Evolutionary conservation across 1,284 basidiomycete species (phyloP).

Genomic region (Golubevia sp.): DNA sequence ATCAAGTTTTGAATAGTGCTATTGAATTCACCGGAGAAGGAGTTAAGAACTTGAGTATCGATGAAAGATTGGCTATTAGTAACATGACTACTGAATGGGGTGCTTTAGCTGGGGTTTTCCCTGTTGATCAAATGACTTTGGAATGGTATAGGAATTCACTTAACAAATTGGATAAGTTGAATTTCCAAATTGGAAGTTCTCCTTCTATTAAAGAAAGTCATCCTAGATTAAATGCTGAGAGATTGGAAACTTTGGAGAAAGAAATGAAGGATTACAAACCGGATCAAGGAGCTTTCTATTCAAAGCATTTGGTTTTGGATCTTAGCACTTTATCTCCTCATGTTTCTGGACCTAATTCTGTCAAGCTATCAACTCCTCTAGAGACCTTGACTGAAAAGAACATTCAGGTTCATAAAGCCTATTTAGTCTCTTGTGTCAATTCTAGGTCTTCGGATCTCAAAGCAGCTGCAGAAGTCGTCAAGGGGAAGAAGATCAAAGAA

Average conservation of each 20-base stretch:
- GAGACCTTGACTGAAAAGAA: conserved; percentile 75
- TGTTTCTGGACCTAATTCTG: conserved; percentile 95
- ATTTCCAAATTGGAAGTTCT: conserved; percentile 68
- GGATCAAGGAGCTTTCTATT: conserved; percentile 80
- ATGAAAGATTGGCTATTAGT: conserved; percentile 87
- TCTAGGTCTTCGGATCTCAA: conserved; percentile 93
- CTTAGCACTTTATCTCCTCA: conserved; percentile 92
- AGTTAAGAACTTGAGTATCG: conserved; percentile 77
- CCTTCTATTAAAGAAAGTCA: conserved; percentile 70
- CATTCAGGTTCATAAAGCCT: conserved; percentile 93
- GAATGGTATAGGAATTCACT: conserved; percentile 86
- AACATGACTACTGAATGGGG: conserved; percentile 99
- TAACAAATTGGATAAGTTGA: conserved; percentile 76
- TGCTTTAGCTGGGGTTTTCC: conserved; percentile 92
- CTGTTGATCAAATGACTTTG: conserved; percentile 80
- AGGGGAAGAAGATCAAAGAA: conserved; percentile 77
- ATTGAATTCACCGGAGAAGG: conserved; percentile 97
- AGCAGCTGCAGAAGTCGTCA: conserved; percentile 85
- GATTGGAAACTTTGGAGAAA: conserved; percentile 70
- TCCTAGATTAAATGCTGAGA: conserved; percentile 79
- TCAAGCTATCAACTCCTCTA: conserved; percentile 91
- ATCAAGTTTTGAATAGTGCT: conserved; percentile 96
- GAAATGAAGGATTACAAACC: conserved; percentile 70
- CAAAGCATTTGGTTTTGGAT: conserved; percentile 87
- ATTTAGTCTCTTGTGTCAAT: conserved; percentile 98